Conservation (phyloP, 2,329 filamentous ascomycete genomes). For the Xylariaceae sp. region DNA sequence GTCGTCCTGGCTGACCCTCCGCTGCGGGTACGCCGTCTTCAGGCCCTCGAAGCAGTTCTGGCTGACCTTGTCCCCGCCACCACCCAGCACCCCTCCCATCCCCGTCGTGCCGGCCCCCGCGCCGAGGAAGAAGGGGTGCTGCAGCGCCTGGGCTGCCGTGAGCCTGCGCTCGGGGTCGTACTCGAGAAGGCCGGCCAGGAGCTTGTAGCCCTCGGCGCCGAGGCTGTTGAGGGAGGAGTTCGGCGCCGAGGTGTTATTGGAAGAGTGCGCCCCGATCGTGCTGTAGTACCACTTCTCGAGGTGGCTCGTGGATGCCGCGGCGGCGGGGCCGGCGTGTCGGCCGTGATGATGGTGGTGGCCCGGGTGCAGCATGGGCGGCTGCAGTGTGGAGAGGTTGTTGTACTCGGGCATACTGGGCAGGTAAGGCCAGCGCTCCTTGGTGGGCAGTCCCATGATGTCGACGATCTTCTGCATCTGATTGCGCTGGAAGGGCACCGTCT, state of each 20-base stretch:
- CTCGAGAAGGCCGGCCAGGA: slow-evolving; percentile 79
- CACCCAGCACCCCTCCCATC: slow-evolving; percentile 1
- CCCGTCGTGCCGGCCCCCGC: not conserved
- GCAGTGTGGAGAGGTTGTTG: slow-evolving; percentile 58
- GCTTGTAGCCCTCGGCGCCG: slow-evolving; percentile 72
- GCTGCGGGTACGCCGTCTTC: slow-evolving; percentile 82
- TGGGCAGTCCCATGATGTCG: slow-evolving; percentile 89
- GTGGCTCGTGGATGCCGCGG: slow-evolving; percentile 34
- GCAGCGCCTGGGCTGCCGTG: slow-evolving; percentile 82
- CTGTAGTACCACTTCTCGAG: slow-evolving; percentile 79
- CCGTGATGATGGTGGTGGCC: slow-evolving; percentile 29
- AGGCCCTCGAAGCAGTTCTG: slow-evolving; percentile 88
- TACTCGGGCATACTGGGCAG: slow-evolving; percentile 85
- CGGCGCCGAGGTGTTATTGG: slow-evolving; percentile 40
- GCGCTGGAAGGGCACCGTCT: slow-evolving; percentile 92
- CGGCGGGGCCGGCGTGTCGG: slow-evolving; percentile 21
- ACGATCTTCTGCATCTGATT: slow-evolving; percentile 99
- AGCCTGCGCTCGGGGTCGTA: slow-evolving; percentile 89
- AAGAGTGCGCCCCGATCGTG: slow-evolving; percentile 57
- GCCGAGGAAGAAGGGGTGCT: slow-evolving; percentile 74
- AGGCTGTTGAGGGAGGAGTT: slow-evolving; percentile 48
- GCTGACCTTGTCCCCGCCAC: slow-evolving; percentile 60
- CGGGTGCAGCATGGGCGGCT: slow-evolving; percentile 42
- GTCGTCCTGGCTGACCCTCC: slow-evolving; percentile 88
- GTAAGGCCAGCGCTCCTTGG: slow-evolving; percentile 83